Base-by-base conservation (phyloP, 2,329 filamentous ascomycete genomes). In the Aureobasidium sp. region DNA sequence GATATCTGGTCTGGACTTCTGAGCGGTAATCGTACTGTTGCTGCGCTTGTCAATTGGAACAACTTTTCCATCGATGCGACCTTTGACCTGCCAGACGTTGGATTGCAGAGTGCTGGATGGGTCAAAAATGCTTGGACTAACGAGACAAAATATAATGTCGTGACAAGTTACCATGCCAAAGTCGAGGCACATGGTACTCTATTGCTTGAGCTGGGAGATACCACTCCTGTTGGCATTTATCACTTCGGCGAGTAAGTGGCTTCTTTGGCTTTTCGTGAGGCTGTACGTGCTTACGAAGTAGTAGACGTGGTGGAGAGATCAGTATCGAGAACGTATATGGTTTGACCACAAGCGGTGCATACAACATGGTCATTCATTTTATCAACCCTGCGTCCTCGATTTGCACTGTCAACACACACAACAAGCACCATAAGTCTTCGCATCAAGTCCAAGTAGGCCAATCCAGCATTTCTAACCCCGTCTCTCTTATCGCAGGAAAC, bases 1-100 rank as follows among this genome's bases (percentile, higher is more conserved):
- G 77, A 80, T 51, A 62, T 79, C 1, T 79, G 75, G 75, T 70
- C 71, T 22, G 76, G 76, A 0, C 66, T 72, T 6, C 66, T 79
- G 1, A 74, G 74, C 0, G 70, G 65, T 1, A 66, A 63, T 0
- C 65, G 74, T 3, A 68, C 64, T 4, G 74, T 78, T 0, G 64
- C 74, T 1, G 76, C 71, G 0, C 55, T 78, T 11, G 69, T 75
- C 6, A 79, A 79, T 60, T 79, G 76, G 77, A 66, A 63, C 32
- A 73, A 74, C 32, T 66, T 70, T 42, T 66, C 69, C 0, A 69
- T 75, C 53, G 64, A 67, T 0, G 65, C 77, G 11, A 63, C 68
- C 1, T 57, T 79, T 4, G 67, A 75, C 55, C 58, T 79, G 4
- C 61, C 70, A 0, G 67, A 69, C 51, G 57, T 67, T 12, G 74